Percentiles rank a stretch among this genome's conserved stretches.
These are phyloP conservation scores for Flaveria trinervia DNA, from an alignment of 129 eudicot genomes.

Conservation along the genomic window DNA sequence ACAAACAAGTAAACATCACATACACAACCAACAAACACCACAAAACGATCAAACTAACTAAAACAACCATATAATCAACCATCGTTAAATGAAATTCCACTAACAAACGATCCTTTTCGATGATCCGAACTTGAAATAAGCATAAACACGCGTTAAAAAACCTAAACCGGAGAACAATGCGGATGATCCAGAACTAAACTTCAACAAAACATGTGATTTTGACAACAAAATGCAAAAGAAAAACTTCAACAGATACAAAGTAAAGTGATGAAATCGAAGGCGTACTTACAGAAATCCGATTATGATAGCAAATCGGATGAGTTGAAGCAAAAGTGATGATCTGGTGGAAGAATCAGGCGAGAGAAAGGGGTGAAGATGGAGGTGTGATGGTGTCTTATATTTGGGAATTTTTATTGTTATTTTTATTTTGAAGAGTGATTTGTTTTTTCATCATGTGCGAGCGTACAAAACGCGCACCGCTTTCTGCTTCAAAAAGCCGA, in stretches of 20 bases:
- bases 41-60: too few relatives aligned
- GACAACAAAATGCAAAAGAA: constrained; percentile 1
- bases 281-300: constrained; percentile 21
- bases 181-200: constrained; percentile 18
- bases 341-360: constrained; percentile 19
- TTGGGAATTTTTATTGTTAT: background rate
- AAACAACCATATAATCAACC: background rate
- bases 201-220: constrained; percentile 15
- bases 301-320: constrained; percentile 6
- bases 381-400: background rate
- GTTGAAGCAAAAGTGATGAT: background rate
- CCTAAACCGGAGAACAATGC: constrained; percentile 13
- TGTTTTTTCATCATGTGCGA: constrained; percentile 4
- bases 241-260: constrained; percentile 9
- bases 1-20: background rate
- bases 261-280: constrained; percentile 10
- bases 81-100: background rate
- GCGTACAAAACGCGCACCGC: constrained; percentile 45
- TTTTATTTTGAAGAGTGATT: background rate
- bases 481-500: constrained; percentile 39
- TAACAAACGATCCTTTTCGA: constrained; percentile 13
- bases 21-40: constrained; percentile 4
- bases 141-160: constrained; percentile 11
- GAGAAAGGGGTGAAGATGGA: constrained; percentile 27
- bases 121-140: constrained; percentile 16